Conservation (phyloP, 2,329 filamentous ascomycete species). For the Pseudophaeomoniella oleicola region DNA sequence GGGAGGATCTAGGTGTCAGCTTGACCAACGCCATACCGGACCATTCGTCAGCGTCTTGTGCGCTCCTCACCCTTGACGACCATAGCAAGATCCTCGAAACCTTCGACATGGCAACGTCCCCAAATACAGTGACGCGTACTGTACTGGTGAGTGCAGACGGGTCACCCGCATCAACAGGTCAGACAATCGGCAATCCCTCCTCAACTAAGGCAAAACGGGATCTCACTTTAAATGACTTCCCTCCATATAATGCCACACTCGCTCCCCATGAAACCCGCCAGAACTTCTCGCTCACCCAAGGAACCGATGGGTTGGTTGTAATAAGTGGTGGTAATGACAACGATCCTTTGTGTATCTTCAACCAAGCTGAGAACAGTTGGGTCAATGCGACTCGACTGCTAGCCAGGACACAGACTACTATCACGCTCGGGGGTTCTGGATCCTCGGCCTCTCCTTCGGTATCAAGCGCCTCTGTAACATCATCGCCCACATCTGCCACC, state of each 20-base stretch:
- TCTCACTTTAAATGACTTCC: slow-evolving; percentile 52
- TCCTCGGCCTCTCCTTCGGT: slow-evolving; percentile 13
- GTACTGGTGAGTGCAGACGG: slow-evolving; percentile 51
- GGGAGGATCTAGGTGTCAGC: slow-evolving; percentile 52
- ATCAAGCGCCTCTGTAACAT: slow-evolving; percentile 12
- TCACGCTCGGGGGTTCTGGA: slow-evolving; percentile 4
- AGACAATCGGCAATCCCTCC: slow-evolving; percentile 32
- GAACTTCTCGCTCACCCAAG: slow-evolving; percentile 60
- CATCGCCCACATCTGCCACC: slow-evolving; percentile 12
- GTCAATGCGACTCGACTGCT: slow-evolving; percentile 55
- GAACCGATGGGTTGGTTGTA: slow-evolving; percentile 50
- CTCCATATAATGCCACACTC: slow-evolving; percentile 59
- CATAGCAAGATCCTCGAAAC: slow-evolving; percentile 64
- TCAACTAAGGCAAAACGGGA: slow-evolving; percentile 27
- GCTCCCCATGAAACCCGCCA: slow-evolving; percentile 51
- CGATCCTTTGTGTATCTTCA: slow-evolving; percentile 61
- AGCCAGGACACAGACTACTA: slow-evolving; percentile 25
- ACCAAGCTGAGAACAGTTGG: slow-evolving; percentile 65
- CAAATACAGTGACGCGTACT: slow-evolving; percentile 59
- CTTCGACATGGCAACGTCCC: slow-evolving; percentile 60
- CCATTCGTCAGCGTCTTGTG: slow-evolving; percentile 44
- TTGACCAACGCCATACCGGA: slow-evolving; percentile 47
- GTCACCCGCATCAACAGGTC: slow-evolving; percentile 28
- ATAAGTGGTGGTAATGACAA: slow-evolving; percentile 60
- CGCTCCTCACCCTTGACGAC: slow-evolving; percentile 57